These are phyloP conservation scores for Fusarium mangiferae DNA, from an alignment of 2,329 filamentous ascomycete genomes.

Conservation along the genomic window DNA sequence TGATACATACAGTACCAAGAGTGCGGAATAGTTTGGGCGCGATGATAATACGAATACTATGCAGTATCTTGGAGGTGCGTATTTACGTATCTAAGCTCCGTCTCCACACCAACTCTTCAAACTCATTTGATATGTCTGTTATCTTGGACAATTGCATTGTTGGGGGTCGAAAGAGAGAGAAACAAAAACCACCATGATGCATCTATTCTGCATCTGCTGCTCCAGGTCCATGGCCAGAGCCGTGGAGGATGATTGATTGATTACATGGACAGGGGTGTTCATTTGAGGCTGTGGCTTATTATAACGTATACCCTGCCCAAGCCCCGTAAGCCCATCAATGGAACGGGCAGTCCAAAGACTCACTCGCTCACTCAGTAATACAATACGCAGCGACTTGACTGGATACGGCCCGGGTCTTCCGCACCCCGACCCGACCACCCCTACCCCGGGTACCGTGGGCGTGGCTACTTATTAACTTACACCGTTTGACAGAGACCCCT, in stretches of 20 bases:
- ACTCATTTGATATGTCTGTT: not conserved
- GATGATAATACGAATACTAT: constrained; percentile 12
- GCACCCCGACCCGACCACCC: constrained; percentile 11
- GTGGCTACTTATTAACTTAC: constrained; percentile 10
- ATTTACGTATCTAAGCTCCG: constrained; percentile 27
- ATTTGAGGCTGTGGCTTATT: constrained; percentile 40
- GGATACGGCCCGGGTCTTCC: constrained; percentile 29
- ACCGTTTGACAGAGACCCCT: constrained; percentile 21
- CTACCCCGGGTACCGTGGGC: not conserved
- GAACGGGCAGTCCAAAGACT: not conserved
- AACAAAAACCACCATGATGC: not conserved
- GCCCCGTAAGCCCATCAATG: constrained; percentile 27
- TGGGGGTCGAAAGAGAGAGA: constrained; percentile 1
- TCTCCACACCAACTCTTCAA: not conserved
- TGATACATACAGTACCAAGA: not conserved
- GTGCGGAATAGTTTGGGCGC: not conserved
- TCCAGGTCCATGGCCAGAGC: constrained; percentile 11
- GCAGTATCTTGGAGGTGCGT: constrained; percentile 1
- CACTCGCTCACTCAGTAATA: not conserved
- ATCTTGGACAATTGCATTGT: not conserved
- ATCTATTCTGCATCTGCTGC: not conserved
- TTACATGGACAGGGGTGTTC: constrained; percentile 18
- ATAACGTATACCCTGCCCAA: constrained; percentile 22
- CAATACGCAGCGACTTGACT: constrained; percentile 25
- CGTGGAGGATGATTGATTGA: constrained; percentile 7